phyloP scores from a whole-genome alignment of 306 rosid genomes.

The Corylus avellana region DNA sequence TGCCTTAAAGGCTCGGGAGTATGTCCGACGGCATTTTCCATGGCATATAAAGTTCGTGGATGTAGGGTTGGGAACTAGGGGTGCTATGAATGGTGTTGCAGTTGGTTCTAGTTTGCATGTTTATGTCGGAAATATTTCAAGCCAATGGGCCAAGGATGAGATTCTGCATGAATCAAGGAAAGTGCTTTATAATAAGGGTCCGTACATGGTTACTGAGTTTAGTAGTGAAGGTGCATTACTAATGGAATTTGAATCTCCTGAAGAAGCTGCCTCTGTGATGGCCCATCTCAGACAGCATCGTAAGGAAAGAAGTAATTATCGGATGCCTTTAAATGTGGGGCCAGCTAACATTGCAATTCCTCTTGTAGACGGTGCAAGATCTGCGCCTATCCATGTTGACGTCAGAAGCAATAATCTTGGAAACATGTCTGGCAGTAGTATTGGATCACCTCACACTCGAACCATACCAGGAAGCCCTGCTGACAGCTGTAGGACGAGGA shows the following conservation, averaged over 20 bases:
- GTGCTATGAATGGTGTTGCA: constrained; percentile 75
- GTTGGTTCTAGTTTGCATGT: constrained; percentile 79
- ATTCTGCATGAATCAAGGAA: constrained; percentile 82
- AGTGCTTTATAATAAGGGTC: constrained; percentile 64
- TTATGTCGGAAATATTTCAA: constrained; percentile 71
- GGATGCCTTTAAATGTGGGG: constrained; percentile 54
- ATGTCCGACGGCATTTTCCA: constrained; percentile 67
- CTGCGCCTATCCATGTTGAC: constrained; percentile 52
- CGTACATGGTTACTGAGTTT: constrained; percentile 69
- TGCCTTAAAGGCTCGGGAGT: constrained; percentile 74
- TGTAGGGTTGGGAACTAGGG: constrained; percentile 87
- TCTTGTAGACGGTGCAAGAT: constrained; percentile 60
- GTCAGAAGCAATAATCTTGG: constrained; percentile 46
- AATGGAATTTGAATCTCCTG: constrained; percentile 88
- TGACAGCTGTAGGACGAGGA: constrained; percentile 48
- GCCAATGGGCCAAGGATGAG: constrained; percentile 94
- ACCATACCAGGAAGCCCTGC: constrained; percentile 59
- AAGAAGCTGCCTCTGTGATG: constrained; percentile 83
- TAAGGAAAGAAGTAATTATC: constrained; percentile 59
- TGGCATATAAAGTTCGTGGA: constrained; percentile 87
- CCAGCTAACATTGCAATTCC: constrained; percentile 40
- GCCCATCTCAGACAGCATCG: constrained; percentile 80
- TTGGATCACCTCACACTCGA: constrained; percentile 63
- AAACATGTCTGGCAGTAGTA: constrained; percentile 36
- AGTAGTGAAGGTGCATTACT: constrained; percentile 79